Percentiles rank a stretch among this genome's conserved stretches.
Conservation (phyloP, 495 filamentous ascomycete species). For the Trichoderma gamsii region DNA sequence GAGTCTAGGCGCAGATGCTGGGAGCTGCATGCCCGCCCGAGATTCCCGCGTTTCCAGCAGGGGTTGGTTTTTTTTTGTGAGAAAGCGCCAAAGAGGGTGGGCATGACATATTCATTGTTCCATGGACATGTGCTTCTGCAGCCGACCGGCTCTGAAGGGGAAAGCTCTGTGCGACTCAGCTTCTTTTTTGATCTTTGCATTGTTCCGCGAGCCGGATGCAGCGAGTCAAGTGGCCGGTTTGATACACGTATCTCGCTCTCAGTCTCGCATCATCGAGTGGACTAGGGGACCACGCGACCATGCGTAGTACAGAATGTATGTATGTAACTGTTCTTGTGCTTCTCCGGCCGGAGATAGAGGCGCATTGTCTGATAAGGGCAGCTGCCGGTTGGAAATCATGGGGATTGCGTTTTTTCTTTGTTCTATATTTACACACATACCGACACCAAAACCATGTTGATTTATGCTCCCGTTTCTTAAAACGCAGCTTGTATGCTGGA, state of each 20-base stretch:
- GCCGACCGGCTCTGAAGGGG: neutral
- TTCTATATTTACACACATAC: neutral
- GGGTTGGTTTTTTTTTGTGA: neutral
- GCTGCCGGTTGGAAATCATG: neutral
- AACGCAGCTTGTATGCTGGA: neutral
- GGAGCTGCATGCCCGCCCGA: conserved; percentile 11
- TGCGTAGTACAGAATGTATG: no score
- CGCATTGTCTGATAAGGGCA: neutral
- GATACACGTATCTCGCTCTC: conserved; percentile 1
- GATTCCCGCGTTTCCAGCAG: conserved; percentile 1
- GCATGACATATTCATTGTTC: neutral
- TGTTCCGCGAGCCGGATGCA: neutral
- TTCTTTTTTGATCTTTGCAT: neutral
- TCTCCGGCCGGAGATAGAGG: neutral
- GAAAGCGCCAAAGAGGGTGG: neutral
- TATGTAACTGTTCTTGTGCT: no score
- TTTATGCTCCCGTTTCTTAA: neutral
- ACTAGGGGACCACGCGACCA: neutral
- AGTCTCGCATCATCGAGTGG: neutral
- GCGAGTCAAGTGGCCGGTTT: neutral
- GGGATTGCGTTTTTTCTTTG: neutral
- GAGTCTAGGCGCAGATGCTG: neutral
- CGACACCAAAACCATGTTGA: neutral
- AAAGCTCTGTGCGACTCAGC: neutral
- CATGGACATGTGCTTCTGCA: neutral